phyloP scores from a whole-genome alignment of 2,329 filamentous ascomycete species.

The Exophiala phaeomuriformis region DNA sequence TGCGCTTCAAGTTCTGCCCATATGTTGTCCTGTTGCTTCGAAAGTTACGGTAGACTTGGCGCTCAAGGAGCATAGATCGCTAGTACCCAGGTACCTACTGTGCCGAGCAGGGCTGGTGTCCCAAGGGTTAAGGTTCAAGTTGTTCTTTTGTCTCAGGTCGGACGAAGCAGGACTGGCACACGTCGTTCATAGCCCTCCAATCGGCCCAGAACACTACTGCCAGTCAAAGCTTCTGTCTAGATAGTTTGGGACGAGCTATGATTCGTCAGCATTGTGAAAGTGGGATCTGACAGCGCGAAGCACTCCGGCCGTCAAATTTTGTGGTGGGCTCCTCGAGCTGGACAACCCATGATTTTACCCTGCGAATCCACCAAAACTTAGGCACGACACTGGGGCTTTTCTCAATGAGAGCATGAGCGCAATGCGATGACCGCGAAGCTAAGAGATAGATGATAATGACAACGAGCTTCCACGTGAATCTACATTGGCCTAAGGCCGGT shows the following conservation, averaged over 20 bases:
- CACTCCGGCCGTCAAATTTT: neutral
- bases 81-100: too few relatives aligned
- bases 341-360: neutral
- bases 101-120: neutral
- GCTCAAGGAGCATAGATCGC: too few relatives aligned
- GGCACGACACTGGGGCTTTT: neutral
- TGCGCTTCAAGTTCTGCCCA: too few relatives aligned
- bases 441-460: too few relatives aligned
- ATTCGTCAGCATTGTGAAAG: neutral
- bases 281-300: neutral
- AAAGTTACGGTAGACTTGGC: too few relatives aligned
- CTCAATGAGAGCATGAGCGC: too few relatives aligned
- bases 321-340: neutral
- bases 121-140: neutral
- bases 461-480: too few relatives aligned
- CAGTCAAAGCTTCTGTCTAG: neutral
- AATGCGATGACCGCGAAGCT: too few relatives aligned
- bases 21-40: too few relatives aligned
- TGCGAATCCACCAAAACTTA: neutral
- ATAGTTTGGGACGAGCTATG: neutral
- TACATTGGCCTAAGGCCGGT: too few relatives aligned
- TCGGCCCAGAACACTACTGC: neutral
- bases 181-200: neutral
- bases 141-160: neutral
- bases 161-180: neutral